Percentiles rank a stretch among this genome's conserved stretches.
These are phyloP conservation scores for Termitomyces sp. DNA, from an alignment of 1,284 basidiomycete genomes.

Conservation along the genomic window DNA sequence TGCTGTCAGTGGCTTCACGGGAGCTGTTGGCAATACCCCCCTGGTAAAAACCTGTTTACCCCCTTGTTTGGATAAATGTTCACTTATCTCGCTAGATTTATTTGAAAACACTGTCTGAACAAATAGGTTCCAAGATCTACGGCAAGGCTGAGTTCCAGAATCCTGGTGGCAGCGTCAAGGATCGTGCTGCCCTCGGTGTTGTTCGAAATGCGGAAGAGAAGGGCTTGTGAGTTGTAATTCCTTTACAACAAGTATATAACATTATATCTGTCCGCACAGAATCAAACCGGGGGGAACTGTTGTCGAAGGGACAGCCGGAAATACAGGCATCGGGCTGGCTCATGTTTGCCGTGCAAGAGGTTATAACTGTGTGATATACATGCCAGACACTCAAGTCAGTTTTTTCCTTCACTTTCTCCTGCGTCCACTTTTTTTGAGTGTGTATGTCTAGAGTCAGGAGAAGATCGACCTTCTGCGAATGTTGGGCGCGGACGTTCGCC, in stretches of 20 bases:
- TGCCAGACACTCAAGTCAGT: constrained; percentile 89
- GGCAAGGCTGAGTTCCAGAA: constrained; percentile 99
- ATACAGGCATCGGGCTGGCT: constrained; percentile 95
- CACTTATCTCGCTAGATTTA: constrained; percentile 57
- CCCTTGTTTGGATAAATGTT: neutral
- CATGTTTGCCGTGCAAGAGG: constrained; percentile 92
- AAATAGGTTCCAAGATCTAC: constrained; percentile 84
- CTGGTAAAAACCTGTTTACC: constrained; percentile 44
- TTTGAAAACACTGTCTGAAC: constrained; percentile 80
- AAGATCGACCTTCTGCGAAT: constrained; percentile 97
- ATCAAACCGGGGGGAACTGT: constrained; percentile 91
- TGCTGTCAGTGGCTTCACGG: constrained; percentile 76
- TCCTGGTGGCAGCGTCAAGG: constrained; percentile 98
- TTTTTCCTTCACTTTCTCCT: neutral
- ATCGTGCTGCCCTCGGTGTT: constrained; percentile 91
- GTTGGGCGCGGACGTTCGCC: constrained; percentile 94
- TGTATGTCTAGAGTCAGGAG: constrained; percentile 72
- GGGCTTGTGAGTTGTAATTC: constrained; percentile 52
- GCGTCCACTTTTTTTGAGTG: neutral
- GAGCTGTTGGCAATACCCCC: constrained; percentile 92
- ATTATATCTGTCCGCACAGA: constrained; percentile 34
- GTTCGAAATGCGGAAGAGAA: constrained; percentile 85
- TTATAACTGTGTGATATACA: constrained; percentile 99
- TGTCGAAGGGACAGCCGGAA: constrained; percentile 98
- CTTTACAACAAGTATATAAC: constrained; percentile 4